Conservation (phyloP, 2,329 filamentous ascomycete genomes). For the Botryotinia calthae region DNA sequence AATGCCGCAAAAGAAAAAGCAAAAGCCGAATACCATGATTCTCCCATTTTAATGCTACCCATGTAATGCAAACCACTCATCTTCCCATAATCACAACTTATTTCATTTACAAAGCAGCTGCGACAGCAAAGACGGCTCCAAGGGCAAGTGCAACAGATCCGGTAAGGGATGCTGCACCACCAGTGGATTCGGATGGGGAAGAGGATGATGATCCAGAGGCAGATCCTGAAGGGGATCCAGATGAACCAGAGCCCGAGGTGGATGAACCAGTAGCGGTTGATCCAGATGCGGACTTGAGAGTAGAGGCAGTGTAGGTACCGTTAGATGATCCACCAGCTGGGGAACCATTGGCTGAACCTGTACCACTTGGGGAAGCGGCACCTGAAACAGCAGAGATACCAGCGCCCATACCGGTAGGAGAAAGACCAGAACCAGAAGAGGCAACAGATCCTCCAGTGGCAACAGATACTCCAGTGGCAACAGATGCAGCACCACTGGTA, state of each 20-base stretch:
- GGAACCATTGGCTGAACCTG: constrained; percentile 16
- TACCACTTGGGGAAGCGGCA: constrained; percentile 12
- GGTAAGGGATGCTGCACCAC: constrained; percentile 22
- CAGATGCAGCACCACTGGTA: constrained; percentile 20
- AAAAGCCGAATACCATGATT: background rate
- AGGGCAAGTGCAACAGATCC: constrained; percentile 17
- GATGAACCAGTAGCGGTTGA: constrained; percentile 14
- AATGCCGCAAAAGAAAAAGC: constrained; percentile 6
- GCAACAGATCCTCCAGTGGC: constrained; percentile 21
- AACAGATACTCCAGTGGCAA: constrained; percentile 18
- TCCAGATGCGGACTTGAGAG: constrained; percentile 2
- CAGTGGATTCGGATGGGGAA: constrained; percentile 19
- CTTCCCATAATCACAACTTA: constrained; percentile 1
- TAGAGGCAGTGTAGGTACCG: constrained; percentile 18
- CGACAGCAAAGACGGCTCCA: constrained; percentile 17
- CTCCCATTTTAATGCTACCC: constrained; percentile 7
- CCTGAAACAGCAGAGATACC: constrained; percentile 20
- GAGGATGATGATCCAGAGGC: constrained; percentile 16
- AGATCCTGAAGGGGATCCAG: constrained; percentile 17
- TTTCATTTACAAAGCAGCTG: constrained; percentile 18
- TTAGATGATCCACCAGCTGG: constrained; percentile 7
- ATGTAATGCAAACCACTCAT: background rate
- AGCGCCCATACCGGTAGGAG: constrained; percentile 25
- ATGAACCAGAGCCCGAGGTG: constrained; percentile 20
- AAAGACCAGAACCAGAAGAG: constrained; percentile 28